A percentile compares a stretch with the other conserved stretches of the same genome.
These are phyloP conservation scores for Blastobotrys malaysiensis DNA, from an alignment of 1,139 yeast species.

Conservation along the genomic window DNA sequence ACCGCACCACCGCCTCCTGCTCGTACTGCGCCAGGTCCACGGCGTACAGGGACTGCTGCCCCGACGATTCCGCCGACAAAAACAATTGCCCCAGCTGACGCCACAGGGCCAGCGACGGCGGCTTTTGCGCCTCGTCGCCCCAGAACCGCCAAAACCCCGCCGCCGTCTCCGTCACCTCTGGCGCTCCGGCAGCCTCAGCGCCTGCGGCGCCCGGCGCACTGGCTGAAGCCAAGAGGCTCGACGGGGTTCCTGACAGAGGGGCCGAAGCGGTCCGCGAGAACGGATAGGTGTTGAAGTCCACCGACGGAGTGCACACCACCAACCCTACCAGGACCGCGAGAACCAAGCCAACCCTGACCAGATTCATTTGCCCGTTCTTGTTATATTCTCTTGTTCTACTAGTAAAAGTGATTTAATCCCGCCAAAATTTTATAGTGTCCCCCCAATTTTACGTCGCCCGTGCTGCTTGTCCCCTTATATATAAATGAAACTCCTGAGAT, in stretches of 20 bases:
- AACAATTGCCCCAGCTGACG: neutral
- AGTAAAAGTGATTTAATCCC: too few relatives aligned
- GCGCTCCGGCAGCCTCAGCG: neutral
- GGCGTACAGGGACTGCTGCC: slow-evolving; percentile 3
- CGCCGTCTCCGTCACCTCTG: neutral
- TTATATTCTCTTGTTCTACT: too few relatives aligned
- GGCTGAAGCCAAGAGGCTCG: neutral
- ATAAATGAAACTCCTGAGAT: neutral
- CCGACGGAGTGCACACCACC: slow-evolving; percentile 3
- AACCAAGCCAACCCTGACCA: neutral
- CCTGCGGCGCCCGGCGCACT: slow-evolving; percentile 3
- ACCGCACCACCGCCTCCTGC: slow-evolving; percentile 49
- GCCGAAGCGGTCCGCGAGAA: slow-evolving; percentile 5
- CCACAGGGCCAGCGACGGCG: neutral
- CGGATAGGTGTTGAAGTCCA: slow-evolving; percentile 8
- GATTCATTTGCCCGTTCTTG: neutral
- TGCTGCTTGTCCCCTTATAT: neutral
- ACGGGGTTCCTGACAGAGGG: neutral
- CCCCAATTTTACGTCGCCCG: too few relatives aligned
- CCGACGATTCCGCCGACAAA: neutral
- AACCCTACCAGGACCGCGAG: neutral
- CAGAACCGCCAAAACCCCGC: slow-evolving; percentile 1
- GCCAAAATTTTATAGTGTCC: too few relatives aligned
- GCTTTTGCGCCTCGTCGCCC: neutral
- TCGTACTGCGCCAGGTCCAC: slow-evolving; percentile 40